Evolutionary conservation across 441 rosid genomes (phyloP).

Genomic region (Gossypium davidsonii): DNA sequence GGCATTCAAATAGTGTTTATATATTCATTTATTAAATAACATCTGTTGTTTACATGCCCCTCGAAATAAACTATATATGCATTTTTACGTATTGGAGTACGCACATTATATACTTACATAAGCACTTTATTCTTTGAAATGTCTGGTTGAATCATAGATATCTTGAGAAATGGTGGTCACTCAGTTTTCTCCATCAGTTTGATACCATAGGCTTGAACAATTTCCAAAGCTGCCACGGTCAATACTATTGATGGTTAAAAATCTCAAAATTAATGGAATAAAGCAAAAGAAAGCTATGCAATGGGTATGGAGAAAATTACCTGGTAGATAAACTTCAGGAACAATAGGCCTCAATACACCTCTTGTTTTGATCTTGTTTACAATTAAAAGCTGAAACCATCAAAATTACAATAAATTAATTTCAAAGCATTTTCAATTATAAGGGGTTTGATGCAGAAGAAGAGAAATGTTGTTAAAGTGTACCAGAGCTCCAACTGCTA

Average conservation of each 20-base stretch:
- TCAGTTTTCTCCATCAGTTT: slow-evolving; percentile 59
- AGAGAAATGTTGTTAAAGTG: neutral
- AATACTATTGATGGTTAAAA: neutral
- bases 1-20: no score
- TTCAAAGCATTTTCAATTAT: neutral
- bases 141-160: neutral
- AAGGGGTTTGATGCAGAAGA: neutral
- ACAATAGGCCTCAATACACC: slow-evolving; percentile 77
- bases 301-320: slow-evolving; percentile 26
- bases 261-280: neutral
- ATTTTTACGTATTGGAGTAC: neutral
- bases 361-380: slow-evolving; percentile 67
- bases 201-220: slow-evolving; percentile 71
- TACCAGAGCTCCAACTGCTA: slow-evolving; percentile 88
- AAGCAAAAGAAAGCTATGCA: neutral
- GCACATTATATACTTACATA: neutral
- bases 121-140: neutral
- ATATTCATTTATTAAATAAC: no score
- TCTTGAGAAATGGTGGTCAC: slow-evolving; percentile 17
- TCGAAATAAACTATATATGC: neutral
- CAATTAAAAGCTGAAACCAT: slow-evolving; percentile 56
- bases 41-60: no score
- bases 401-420: neutral
- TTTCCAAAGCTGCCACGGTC: slow-evolving; percentile 65
- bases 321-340: slow-evolving; percentile 84